Evolutionary conservation across 805 yeast species (phyloP).

Genomic region (Teunomyces panamensis): DNA sequence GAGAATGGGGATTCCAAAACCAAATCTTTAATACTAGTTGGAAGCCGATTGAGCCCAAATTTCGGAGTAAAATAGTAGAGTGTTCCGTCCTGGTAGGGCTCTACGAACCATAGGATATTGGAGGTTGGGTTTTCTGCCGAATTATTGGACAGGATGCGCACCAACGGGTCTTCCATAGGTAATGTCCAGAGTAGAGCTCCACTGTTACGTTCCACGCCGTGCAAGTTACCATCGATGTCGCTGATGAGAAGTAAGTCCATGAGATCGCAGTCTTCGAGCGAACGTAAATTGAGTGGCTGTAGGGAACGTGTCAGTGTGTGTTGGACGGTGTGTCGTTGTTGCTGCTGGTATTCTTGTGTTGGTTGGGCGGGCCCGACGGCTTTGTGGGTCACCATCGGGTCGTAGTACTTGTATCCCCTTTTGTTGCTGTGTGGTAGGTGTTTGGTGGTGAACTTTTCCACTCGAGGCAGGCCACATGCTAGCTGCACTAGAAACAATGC

Average conservation of each 20-base stretch:
- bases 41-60: constrained; percentile 75
- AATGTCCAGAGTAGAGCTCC: constrained; percentile 80
- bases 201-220: constrained; percentile 70
- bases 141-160: constrained; percentile 36
- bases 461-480: constrained; percentile 17
- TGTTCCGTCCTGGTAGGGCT: constrained; percentile 83
- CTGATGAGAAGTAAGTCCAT: constrained; percentile 64
- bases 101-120: constrained; percentile 75
- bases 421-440: constrained; percentile 4
- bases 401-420: background rate
- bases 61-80: constrained; percentile 76
- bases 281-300: constrained; percentile 36
- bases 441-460: constrained; percentile 16
- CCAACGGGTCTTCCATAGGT: constrained; percentile 62
- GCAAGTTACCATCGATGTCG: constrained; percentile 84
- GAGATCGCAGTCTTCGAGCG: constrained; percentile 46
- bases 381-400: background rate
- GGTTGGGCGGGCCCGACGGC: constrained; percentile 1
- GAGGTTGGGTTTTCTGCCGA: constrained; percentile 16
- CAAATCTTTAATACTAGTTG: constrained; percentile 73
- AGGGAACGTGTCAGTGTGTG: constrained; percentile 8
- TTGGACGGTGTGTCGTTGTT: constrained; percentile 4
- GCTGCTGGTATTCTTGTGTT: constrained; percentile 2
- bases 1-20: constrained; percentile 86
- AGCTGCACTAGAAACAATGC: constrained; percentile 4